These are phyloP conservation scores for Mycena leptocephala DNA, from an alignment of 768 basidiomycete species.

Conservation along the genomic window DNA sequence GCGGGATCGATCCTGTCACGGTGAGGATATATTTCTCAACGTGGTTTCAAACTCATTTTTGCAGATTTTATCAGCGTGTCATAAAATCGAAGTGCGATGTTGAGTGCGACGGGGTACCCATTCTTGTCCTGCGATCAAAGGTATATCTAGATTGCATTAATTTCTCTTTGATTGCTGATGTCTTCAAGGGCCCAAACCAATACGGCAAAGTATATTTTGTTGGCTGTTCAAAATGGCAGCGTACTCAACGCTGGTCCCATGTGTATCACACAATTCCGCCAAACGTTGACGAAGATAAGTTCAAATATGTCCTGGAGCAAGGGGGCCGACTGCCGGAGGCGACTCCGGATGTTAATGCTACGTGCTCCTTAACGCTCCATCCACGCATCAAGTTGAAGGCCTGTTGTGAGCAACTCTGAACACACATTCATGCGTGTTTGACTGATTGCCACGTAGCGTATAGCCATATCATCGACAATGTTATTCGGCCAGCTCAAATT, in stretches of 20 bases:
- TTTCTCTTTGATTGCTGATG: background rate
- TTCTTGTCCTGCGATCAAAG: background rate
- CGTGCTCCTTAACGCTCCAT: conserved; percentile 1
- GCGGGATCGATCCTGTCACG: background rate
- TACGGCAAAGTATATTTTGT: conserved; percentile 5
- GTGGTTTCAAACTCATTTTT: background rate
- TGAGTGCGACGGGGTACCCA: conserved; percentile 12
- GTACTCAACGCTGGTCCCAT: background rate
- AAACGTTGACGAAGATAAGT: conserved; percentile 1
- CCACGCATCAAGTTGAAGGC: background rate
- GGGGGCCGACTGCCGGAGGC: background rate
- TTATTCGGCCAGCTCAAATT: no score
- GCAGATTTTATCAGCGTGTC: conserved; percentile 1
- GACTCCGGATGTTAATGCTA: background rate
- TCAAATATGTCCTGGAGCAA: background rate
- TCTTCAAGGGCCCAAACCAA: background rate
- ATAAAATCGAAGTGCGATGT: conserved; percentile 6
- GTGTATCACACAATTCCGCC: background rate
- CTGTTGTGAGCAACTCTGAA: conserved; percentile 5
- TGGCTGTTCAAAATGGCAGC: background rate
- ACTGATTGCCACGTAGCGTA: no score
- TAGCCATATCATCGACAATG: no score
- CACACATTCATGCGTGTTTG: no score
- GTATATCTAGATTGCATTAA: background rate
- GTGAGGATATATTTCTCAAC: background rate